phyloP scores from a whole-genome alignment of 768 basidiomycete species.

The Serendipita indica region DNA sequence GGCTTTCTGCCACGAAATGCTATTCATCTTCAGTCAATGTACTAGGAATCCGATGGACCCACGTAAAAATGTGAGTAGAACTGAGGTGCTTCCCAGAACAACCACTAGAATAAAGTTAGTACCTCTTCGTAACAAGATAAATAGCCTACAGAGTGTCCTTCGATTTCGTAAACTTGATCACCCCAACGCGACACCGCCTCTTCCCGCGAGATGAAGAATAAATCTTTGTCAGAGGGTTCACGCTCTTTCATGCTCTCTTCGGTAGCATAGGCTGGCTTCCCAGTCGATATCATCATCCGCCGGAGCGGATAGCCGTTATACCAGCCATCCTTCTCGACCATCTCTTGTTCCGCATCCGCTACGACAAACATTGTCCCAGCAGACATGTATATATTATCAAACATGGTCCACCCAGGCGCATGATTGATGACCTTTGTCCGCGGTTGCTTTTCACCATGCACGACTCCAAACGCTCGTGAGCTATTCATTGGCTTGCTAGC shows the following conservation, averaged over 20 bases:
- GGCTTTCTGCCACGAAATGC: slow-evolving; percentile 71
- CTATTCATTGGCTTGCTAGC: not conserved
- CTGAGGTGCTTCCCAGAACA: slow-evolving; percentile 55
- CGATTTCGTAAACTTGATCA: slow-evolving; percentile 45
- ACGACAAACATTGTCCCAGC: slow-evolving; percentile 69
- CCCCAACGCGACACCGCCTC: slow-evolving; percentile 55
- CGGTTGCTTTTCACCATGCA: slow-evolving; percentile 24
- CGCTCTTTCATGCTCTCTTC: slow-evolving; percentile 51
- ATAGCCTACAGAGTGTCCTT: slow-evolving; percentile 52
- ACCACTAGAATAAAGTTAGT: slow-evolving; percentile 9
- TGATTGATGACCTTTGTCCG: slow-evolving; percentile 46
- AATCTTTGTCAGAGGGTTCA: slow-evolving; percentile 48
- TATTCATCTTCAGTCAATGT: slow-evolving; percentile 69
- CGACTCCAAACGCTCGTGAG: too few species aligned
- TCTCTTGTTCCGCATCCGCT: slow-evolving; percentile 12
- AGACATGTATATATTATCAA: slow-evolving; percentile 69
- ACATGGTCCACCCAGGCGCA: slow-evolving; percentile 74
- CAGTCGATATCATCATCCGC: slow-evolving; percentile 51
- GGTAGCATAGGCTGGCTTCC: slow-evolving; percentile 39
- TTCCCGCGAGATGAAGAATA: slow-evolving; percentile 43
- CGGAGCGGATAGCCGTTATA: not conserved
- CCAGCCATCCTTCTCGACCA: slow-evolving; percentile 4
- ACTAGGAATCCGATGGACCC: slow-evolving; percentile 4
- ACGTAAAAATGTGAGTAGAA: slow-evolving; percentile 1
- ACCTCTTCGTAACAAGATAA: not conserved